phyloP scores from a whole-genome alignment of 371 early-diverging fungal genomes.

The Mucor piriformis region DNA sequence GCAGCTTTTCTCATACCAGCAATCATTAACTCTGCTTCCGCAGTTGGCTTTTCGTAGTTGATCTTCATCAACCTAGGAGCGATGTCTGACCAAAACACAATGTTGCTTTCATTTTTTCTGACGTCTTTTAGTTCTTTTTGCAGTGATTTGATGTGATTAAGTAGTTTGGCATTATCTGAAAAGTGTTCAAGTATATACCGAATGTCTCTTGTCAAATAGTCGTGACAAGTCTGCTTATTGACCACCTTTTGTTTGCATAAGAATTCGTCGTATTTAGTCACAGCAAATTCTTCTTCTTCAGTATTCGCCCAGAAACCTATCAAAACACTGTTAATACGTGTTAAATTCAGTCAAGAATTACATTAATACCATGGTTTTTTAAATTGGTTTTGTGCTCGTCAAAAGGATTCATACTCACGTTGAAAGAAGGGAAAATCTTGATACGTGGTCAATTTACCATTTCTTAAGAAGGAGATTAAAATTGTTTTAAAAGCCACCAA shows the following conservation, averaged over 20 bases:
- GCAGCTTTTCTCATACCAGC: slow-evolving; percentile 10
- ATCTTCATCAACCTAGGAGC: slow-evolving; percentile 8
- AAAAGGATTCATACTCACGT: neutral
- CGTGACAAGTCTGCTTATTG: slow-evolving; percentile 16
- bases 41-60: slow-evolving; percentile 1
- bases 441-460: too few species aligned
- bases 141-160: slow-evolving; percentile 8
- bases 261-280: slow-evolving; percentile 16
- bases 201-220: slow-evolving; percentile 17
- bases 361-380: slow-evolving; percentile 1
- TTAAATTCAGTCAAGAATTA: neutral
- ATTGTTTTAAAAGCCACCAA: too few species aligned
- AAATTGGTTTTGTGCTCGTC: slow-evolving; percentile 1
- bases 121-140: slow-evolving; percentile 4
- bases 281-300: slow-evolving; percentile 11
- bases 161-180: slow-evolving; percentile 8
- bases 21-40: slow-evolving; percentile 6
- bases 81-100: slow-evolving; percentile 7
- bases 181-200: slow-evolving; percentile 12
- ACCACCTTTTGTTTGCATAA: slow-evolving; percentile 15
- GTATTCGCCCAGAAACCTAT: slow-evolving; percentile 12
- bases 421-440: neutral
- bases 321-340: slow-evolving; percentile 2
- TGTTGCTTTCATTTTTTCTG: slow-evolving; percentile 6
- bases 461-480: too few species aligned